Base-by-base conservation (phyloP, 768 basidiomycete species). In the Phlebiopsis gigantea region DNA sequence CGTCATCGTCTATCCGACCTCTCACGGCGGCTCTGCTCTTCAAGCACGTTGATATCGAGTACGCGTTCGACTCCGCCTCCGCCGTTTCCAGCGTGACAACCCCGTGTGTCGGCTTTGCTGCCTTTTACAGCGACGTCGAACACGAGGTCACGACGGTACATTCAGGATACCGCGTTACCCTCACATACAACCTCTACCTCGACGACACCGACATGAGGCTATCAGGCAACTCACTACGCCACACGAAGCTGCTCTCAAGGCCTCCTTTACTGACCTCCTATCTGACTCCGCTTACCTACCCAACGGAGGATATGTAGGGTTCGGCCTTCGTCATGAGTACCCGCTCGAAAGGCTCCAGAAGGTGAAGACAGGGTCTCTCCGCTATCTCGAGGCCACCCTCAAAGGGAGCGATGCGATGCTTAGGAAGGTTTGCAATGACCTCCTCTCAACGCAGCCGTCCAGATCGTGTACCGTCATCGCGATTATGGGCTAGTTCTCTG, bases 1-100 rank as follows among this genome's bases (percentile, higher is more conserved):
- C 10, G 73, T 81, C 1, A 58, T 80, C 41, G 71, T 76, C 21
- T 71, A 79, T 42, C 79, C 80, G n/a, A 74, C 74, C 4, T 30
- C 57, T 0, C 75, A 80, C 58, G 66, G 74, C 58, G 79, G 79
- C 0, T 29, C 68, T 79, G 9, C 47, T 69, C 5, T 66, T 82
- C 10, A 46, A 53, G 29, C 49, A 61, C 21, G 45, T 48, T 4
- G 53, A 21, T 12, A 14, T 19, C 8, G 71, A 72, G 42, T 73
- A 67, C 67, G 56, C 57, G 0, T 70, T 75, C 34, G 74, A 77
- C 57, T 72, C 76, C 21, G 59, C 50, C 22, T 7, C 15, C 19
- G 29, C 34, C 21, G 4, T 60, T 9, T 28, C 48, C 15, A 46
- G 45, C 1, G 29, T 57, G 10, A n/a, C 19, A 1, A 43, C 22